phyloP scores from a whole-genome alignment of 1,284 basidiomycete genomes.

The Gomphus bonarii region DNA sequence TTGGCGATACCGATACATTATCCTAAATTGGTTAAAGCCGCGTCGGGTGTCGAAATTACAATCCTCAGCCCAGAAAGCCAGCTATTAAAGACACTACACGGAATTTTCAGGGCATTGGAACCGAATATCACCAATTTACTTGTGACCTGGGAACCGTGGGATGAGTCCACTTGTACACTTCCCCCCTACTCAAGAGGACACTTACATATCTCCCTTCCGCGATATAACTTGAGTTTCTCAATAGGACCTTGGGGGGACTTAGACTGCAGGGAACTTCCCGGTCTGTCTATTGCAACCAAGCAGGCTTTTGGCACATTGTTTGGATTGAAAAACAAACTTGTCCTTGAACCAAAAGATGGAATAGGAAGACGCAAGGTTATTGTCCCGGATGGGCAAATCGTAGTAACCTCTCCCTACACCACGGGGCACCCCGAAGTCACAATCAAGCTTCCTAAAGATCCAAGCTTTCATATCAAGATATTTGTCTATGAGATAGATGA shows the following conservation, averaged over 20 bases:
- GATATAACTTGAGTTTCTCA: conserved; percentile 29
- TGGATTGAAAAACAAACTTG: conserved; percentile 29
- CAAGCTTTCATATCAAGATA: conserved; percentile 4
- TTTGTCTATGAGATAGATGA: conserved; percentile 28
- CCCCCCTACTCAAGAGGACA: neutral
- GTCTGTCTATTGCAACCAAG: conserved; percentile 24
- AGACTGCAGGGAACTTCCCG: conserved; percentile 26
- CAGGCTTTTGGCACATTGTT: conserved; percentile 30
- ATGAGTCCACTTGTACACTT: neutral
- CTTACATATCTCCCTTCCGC: conserved; percentile 19
- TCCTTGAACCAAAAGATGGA: conserved; percentile 23
- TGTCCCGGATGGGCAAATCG: conserved; percentile 26
- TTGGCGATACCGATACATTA: neutral
- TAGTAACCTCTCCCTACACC: neutral
- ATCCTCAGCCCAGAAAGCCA: conserved; percentile 22
- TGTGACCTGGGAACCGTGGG: conserved; percentile 10
- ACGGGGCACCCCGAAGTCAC: conserved; percentile 5
- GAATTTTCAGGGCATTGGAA: conserved; percentile 24
- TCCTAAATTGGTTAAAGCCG: conserved; percentile 8
- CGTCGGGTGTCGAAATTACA: conserved; percentile 19
- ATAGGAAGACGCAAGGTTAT: conserved; percentile 21
- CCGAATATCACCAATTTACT: conserved; percentile 19
- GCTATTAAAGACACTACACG: conserved; percentile 21
- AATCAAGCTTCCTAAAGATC: conserved; percentile 12
- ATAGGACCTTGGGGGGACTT: conserved; percentile 19